Evolutionary conservation across 139 green algal genomes (phyloP).

Genomic region (Mychonastes homosphaera): DNA sequence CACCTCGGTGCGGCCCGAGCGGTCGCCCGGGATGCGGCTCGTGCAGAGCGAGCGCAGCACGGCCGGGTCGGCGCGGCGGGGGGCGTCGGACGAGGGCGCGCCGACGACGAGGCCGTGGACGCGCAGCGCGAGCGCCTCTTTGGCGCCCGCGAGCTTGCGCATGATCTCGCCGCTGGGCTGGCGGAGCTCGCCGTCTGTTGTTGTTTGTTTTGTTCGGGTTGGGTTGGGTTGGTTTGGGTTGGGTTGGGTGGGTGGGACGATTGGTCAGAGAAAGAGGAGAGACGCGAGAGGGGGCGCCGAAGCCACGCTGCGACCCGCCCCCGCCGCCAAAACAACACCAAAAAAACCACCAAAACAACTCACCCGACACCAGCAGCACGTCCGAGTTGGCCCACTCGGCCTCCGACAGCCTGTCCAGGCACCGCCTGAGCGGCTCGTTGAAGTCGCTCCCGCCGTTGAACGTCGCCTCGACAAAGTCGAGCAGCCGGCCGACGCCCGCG

Average conservation of each 20-base stretch:
- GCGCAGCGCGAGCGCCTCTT: slow-evolving; percentile 66
- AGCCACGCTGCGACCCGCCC: background rate
- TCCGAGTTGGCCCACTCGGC: slow-evolving; percentile 77
- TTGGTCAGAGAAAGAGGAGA: background rate
- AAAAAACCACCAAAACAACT: background rate
- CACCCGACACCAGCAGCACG: slow-evolving; percentile 66
- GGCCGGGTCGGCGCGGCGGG: slow-evolving; percentile 66
- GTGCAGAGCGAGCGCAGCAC: slow-evolving; percentile 67
- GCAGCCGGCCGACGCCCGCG: slow-evolving; percentile 58
- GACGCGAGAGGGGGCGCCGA: background rate
- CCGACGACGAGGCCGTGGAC: slow-evolving; percentile 76
- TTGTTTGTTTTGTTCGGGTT: background rate
- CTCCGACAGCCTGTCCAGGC: slow-evolving; percentile 58
- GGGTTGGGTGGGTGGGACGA: background rate
- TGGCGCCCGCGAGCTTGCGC: slow-evolving; percentile 60
- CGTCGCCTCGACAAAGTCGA: slow-evolving; percentile 72
- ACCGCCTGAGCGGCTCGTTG: slow-evolving; percentile 69
- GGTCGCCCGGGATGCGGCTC: slow-evolving; percentile 53
- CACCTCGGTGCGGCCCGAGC: slow-evolving; percentile 55
- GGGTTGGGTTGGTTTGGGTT: background rate
- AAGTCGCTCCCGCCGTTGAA: slow-evolving; percentile 84
- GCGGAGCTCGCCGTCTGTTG: slow-evolving; percentile 67
- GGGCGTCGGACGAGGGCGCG: slow-evolving; percentile 63
- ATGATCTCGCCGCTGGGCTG: slow-evolving; percentile 70
- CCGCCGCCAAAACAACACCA: background rate